Evolutionary conservation across 2,329 filamentous ascomycete genomes (phyloP), one percentile per base, ranked within the genome.

Genomic region (Neophaeococcomyces aloes): DNA sequence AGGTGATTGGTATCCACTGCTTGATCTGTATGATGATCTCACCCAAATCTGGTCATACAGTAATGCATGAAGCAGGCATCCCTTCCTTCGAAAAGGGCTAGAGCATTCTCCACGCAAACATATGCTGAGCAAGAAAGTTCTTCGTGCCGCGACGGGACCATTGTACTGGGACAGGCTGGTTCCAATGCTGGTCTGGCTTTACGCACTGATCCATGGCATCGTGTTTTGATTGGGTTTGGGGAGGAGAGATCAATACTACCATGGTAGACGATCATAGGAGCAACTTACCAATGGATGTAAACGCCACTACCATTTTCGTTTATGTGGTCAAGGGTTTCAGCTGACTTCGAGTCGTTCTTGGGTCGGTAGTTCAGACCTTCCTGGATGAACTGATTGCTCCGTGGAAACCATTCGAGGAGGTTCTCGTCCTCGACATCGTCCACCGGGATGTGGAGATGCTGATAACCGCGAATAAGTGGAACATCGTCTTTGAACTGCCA

Each of bases 401-500:
- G 70, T 5, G 87, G 78, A 48, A 96, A 81, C 62, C 93, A 79
- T 49, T 83, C 75, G 14, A 96, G 67, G 40, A 96, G 65, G 63
- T 98, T 86, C 54, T 88, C 81, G 57, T 95, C 86, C 15, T 89
- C 85, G 40, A 88, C 77, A 67, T 98, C 91, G 62, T 96, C 85
- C 33, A 95, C 78, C 52, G 93, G 82, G 51, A 96, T 82, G 48
- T 79, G 73, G 54, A 86, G 72, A 61, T 93, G 86, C 51, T 79
- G 67, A 60, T 79, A 86, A 32, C 72, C 69, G 50, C 75, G 70
- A 57, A 77, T 79, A 31, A 72, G 69, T 38, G 48, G 48, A 40
- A 43, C 49, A 47, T 67, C 66, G 53, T 72, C 64, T 54, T 75
- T 68, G 38, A 75, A 63, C 33, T 75, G 72, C 53, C 81, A 72